Evolutionary conservation across 108 stramenopile species (phyloP), one percentile per base, ranked within the genome.

Genomic region (Cylindrotheca closterium): DNA sequence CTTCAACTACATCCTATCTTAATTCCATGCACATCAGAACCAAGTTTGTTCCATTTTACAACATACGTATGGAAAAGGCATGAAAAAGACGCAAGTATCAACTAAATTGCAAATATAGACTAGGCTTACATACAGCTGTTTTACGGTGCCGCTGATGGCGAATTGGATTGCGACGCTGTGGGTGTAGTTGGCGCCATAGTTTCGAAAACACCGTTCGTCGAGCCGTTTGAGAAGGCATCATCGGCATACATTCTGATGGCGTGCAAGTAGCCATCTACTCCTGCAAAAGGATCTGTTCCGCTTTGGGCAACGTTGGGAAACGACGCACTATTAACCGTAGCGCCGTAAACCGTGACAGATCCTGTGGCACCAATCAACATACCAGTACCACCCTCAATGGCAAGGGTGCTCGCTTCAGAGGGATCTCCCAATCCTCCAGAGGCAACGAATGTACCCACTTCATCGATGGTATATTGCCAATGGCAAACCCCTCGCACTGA

Each of bases 401-500:
- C 28, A 29, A 25, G 52, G 24, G 33, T 2, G 33, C 49, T 49
- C 28, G 48, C 25, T 34, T 22, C 4, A 37, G n/a, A 24, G 71
- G 33, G 45, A 58, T 65, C 57, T 46, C 48, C 37, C 24, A 74
- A 30, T 8, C 54, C 26, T 32, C 73, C 73, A 33, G 58, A 29
- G 5, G 65, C 73, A n/a, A 59, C 58, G 34, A 74, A 74, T 23
- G 33, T 46, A 24, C 73, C 73, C 32, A 56, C 21, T n/a, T 17
- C 56, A 19, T 31, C 32, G 0, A 27, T 15, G 1, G 73, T 67
- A 29, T 74, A 74, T 0, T 63, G 58, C 22, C 64, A 74, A 30
- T 60, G 65, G 37, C 73, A 74, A 47, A 63, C 64, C 30, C 63
- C 71, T 42, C 58, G 51, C 29, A 59, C 60, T 15, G 63, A 55